phyloP scores from a whole-genome alignment of 805 yeast genomes.

The Metschnikowia santaceciliae region DNA sequence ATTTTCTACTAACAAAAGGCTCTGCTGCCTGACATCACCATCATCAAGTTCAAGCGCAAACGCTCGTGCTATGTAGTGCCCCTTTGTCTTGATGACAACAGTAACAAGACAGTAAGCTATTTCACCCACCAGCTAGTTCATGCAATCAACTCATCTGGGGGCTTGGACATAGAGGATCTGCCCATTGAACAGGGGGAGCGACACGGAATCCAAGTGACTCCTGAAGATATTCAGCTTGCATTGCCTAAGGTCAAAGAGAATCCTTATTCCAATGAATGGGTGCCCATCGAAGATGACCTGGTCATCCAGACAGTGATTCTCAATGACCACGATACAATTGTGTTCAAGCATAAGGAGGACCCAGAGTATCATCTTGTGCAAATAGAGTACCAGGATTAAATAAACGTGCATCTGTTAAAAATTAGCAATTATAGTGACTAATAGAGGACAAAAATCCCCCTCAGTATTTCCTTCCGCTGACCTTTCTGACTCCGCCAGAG shows the following conservation, averaged over 20 bases:
- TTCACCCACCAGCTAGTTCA: constrained; percentile 26
- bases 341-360: constrained; percentile 38
- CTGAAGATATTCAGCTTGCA: constrained; percentile 35
- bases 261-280: constrained; percentile 36
- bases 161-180: constrained; percentile 30
- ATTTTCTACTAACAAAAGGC: constrained; percentile 15
- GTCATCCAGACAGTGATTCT: constrained; percentile 28
- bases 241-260: constrained; percentile 36
- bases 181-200: constrained; percentile 8
- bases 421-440: not conserved
- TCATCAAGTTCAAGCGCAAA: constrained; percentile 34
- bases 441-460: not conserved
- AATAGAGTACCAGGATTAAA: constrained; percentile 6
- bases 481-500: constrained; percentile 18
- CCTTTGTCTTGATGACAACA: constrained; percentile 18
- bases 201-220: constrained; percentile 9
- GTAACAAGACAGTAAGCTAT: constrained; percentile 17
- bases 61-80: constrained; percentile 30
- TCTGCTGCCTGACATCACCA: constrained; percentile 22
- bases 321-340: constrained; percentile 39
- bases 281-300: constrained; percentile 25
- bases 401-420: not conserved
- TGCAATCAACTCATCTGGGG: constrained; percentile 48
- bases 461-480: constrained; percentile 16
- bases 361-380: constrained; percentile 29